These are phyloP conservation scores for Plasmodium gonderi DNA, from an alignment of 169 alveolate genomes.

Conservation along the genomic window DNA sequence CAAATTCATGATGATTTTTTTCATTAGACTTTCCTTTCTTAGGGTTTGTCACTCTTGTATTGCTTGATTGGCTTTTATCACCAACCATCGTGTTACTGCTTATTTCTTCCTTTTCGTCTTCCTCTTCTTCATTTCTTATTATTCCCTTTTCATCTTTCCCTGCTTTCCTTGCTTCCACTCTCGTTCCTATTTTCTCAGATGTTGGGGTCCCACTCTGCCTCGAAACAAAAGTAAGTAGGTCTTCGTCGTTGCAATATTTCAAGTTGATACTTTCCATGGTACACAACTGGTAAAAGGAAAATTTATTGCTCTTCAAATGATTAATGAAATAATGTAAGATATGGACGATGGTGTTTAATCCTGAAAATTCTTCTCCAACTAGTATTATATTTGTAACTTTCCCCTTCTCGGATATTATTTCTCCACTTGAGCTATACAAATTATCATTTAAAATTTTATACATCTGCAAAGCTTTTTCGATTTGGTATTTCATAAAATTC, in stretches of 20 bases:
- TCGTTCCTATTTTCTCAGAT: not conserved
- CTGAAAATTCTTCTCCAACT: slow-evolving; percentile 35
- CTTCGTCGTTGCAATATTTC: slow-evolving; percentile 3
- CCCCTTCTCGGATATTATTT: not conserved
- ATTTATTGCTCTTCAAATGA: not conserved
- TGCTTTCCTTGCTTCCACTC: not conserved
- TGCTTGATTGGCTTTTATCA: not conserved
- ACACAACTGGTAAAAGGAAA: not conserved
- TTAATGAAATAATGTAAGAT: not conserved
- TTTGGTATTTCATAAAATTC: slow-evolving; percentile 34
- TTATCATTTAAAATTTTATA: not conserved
- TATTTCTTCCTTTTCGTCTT: not conserved
- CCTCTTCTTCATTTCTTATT: not conserved
- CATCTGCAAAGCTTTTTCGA: slow-evolving; percentile 19
- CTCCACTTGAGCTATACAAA: not conserved
- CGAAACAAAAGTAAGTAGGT: not conserved
- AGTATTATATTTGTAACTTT: slow-evolving; percentile 16
- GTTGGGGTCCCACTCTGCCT: not conserved
- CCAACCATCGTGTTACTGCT: not conserved
- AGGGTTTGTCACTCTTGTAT: not conserved
- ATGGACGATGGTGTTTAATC: slow-evolving; percentile 15
- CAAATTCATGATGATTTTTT: not conserved
- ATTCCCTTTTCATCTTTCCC: not conserved
- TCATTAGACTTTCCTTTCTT: not conserved
- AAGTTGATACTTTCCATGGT: slow-evolving; percentile 9